phyloP scores from a whole-genome alignment of 2,329 filamentous ascomycete genomes.

The Cladosporium sp. region DNA sequence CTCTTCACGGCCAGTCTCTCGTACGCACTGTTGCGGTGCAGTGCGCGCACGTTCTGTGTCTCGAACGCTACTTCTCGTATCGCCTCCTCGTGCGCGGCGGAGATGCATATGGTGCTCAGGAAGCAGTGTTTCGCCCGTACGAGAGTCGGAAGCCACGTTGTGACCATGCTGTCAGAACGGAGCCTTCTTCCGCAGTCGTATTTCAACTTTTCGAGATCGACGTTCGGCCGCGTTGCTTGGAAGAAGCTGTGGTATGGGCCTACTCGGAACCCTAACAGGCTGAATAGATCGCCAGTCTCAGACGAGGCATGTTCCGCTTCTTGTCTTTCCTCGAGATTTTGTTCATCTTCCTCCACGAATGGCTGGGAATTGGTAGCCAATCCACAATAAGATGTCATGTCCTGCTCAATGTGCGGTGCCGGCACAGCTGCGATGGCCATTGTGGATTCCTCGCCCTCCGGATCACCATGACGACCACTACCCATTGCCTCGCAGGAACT shows the following conservation, averaged over 20 bases:
- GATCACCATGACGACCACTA: neutral
- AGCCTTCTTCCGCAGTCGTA: constrained; percentile 11
- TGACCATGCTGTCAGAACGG: constrained; percentile 18
- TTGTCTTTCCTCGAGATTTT: neutral
- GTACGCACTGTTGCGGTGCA: constrained; percentile 14
- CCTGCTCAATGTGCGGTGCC: neutral
- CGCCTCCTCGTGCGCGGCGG: constrained; percentile 30
- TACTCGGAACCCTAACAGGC: constrained; percentile 14
- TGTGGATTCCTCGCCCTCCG: neutral
- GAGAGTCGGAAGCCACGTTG: constrained; percentile 26
- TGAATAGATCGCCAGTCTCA: constrained; percentile 4
- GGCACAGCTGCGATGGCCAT: neutral
- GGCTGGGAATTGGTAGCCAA: neutral
- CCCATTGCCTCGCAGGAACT: neutral
- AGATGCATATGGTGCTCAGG: constrained; percentile 30
- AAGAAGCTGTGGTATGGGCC: constrained; percentile 26
- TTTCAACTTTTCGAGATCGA: constrained; percentile 27
- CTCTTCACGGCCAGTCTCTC: constrained; percentile 21
- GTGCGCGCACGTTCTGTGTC: constrained; percentile 17
- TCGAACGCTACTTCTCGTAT: constrained; percentile 24
- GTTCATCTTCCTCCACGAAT: neutral
- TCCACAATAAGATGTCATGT: neutral
- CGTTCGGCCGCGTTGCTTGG: constrained; percentile 16
- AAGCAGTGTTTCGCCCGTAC: constrained; percentile 25
- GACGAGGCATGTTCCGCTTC: neutral